These are phyloP conservation scores for Fusarium buharicum DNA, from an alignment of 2,329 filamentous ascomycete genomes.

Conservation along the genomic window DNA sequence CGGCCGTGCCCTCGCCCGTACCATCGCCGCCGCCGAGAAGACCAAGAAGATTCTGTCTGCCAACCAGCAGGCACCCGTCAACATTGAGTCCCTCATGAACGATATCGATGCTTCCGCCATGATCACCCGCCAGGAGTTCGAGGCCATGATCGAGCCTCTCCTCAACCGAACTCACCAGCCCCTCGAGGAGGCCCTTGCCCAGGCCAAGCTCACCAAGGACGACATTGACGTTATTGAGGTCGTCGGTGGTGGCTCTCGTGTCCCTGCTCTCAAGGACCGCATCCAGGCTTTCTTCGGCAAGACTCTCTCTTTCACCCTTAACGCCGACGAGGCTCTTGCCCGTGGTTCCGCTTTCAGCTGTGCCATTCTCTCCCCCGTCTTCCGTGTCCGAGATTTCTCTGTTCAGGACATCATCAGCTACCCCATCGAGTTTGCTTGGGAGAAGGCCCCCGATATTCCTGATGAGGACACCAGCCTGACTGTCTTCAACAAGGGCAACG, in stretches of 20 bases:
- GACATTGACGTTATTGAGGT: constrained; percentile 96
- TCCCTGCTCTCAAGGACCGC: constrained; percentile 89
- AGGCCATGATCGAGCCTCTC: constrained; percentile 87
- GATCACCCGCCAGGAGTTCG: constrained; percentile 93
- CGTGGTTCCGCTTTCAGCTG: constrained; percentile 97
- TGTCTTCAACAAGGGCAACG: constrained; percentile 96
- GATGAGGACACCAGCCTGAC: constrained; percentile 98
- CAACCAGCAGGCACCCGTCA: constrained; percentile 90
- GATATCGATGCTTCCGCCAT: constrained; percentile 90
- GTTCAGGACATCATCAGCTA: constrained; percentile 98
- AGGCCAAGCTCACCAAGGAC: constrained; percentile 88
- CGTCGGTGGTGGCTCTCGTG: constrained; percentile 93
- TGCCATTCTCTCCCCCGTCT: constrained; percentile 95
- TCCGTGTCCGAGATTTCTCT: constrained; percentile 97
- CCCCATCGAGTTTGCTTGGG: constrained; percentile 98
- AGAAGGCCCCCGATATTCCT: constrained; percentile 97
- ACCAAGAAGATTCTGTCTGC: constrained; percentile 98
- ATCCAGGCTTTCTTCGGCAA: constrained; percentile 94
- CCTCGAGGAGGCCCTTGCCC: constrained; percentile 90
- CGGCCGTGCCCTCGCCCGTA: constrained; percentile 87
- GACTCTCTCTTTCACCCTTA: constrained; percentile 91
- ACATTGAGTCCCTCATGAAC: constrained; percentile 99
- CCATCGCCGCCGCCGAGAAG: constrained; percentile 91
- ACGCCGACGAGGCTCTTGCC: constrained; percentile 97
- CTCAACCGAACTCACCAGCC: constrained; percentile 77